Percentiles rank a stretch among this genome's conserved stretches.
phyloP scores from a whole-genome alignment of 2,329 filamentous ascomycete species.

The Ambrosiella cleistominuta region DNA sequence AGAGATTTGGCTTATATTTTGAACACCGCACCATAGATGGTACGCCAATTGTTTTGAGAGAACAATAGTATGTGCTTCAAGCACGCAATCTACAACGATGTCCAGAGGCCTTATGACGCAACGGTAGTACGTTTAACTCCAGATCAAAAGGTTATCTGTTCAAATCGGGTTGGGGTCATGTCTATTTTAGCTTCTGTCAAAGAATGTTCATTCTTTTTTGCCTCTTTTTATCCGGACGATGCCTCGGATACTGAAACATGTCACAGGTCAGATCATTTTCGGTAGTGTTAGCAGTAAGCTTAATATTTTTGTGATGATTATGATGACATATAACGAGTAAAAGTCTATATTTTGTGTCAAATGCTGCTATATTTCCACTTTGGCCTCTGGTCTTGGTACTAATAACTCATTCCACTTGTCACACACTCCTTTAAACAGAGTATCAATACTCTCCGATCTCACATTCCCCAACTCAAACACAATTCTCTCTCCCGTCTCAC shows the following conservation, averaged over 20 bases:
- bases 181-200: too few relatives aligned
- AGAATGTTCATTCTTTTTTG: too few relatives aligned
- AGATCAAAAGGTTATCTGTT: conserved; percentile 14
- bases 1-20: too few relatives aligned
- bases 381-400: neutral
- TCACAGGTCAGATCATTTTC: too few relatives aligned
- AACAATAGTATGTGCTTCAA: too few relatives aligned
- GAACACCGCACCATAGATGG: too few relatives aligned
- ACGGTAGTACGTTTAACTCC: conserved; percentile 14
- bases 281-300: too few relatives aligned
- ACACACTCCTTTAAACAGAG: neutral
- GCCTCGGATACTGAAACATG: too few relatives aligned
- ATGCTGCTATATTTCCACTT: neutral
- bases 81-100: too few relatives aligned
- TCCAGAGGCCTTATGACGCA: conserved; percentile 9
- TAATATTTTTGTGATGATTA: too few relatives aligned
- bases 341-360: neutral
- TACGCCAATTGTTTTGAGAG: too few relatives aligned
- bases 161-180: conserved; percentile 3
- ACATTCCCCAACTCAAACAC: conserved; percentile 23
- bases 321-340: neutral
- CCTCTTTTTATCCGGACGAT: too few relatives aligned
- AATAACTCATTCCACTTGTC: neutral
- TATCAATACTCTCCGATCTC: conserved; percentile 20
- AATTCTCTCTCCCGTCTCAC: conserved; percentile 17